phyloP scores from a whole-genome alignment of 176 grass and related monocot species.

The Ensete ventricosum region DNA sequence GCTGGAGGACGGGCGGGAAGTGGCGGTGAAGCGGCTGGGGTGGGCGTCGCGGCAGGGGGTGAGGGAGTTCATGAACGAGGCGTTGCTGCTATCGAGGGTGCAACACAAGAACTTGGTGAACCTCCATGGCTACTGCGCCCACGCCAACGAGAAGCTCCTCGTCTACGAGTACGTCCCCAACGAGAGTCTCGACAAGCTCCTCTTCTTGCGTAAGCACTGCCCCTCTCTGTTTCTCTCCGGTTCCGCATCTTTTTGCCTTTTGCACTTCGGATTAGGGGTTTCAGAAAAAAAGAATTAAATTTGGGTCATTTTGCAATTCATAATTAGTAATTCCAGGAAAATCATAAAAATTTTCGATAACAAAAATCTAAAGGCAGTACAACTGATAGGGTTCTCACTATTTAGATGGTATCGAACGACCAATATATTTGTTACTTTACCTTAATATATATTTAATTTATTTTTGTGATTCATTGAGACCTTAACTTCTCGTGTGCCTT shows the following conservation, averaged over 20 bases:
- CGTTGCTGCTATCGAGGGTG: conserved; percentile 66
- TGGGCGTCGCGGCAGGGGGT: conserved; percentile 48
- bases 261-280: too few relatives aligned
- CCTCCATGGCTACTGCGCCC: conserved; percentile 58
- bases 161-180: conserved; percentile 91
- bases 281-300: too few relatives aligned
- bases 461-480: too few relatives aligned
- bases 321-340: background rate
- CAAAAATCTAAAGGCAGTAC: background rate
- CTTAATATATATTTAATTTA: too few relatives aligned
- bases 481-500: too few relatives aligned
- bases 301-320: background rate
- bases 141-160: conserved; percentile 60
- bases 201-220: conserved; percentile 40
- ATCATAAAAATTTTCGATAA: background rate
- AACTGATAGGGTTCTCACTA: background rate
- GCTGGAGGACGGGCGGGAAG: conserved; percentile 58
- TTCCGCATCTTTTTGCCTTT: background rate
- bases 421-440: too few relatives aligned
- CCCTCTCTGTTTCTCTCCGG: background rate
- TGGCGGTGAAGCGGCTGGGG: conserved; percentile 76
- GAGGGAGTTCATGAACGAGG: conserved; percentile 75
- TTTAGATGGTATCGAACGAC: too few relatives aligned
- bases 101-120: conserved; percentile 90
- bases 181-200: conserved; percentile 94